Percentiles rank a stretch among this genome's conserved stretches.
Evolutionary conservation across 73 alveolate genomes (phyloP).

Genomic region (Paramecium tetraurelia): DNA sequence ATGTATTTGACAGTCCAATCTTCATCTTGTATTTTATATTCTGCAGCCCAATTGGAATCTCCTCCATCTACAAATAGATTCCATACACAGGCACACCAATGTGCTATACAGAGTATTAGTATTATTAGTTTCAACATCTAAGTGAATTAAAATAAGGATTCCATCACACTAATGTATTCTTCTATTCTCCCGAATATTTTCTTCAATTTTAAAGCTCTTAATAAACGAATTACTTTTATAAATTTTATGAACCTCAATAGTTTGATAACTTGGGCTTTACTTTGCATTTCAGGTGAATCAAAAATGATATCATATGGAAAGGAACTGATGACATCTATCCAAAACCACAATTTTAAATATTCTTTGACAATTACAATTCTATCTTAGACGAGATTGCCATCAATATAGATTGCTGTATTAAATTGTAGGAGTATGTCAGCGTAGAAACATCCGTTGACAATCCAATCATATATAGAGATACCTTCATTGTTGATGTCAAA

Average conservation of each 20-base stretch:
- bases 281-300: background rate
- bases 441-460: background rate
- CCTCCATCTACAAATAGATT: background rate
- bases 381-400: background rate
- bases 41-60: background rate
- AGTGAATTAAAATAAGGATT: background rate
- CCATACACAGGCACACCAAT: slow-evolving; percentile 39
- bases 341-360: slow-evolving; percentile 63
- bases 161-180: slow-evolving; percentile 1
- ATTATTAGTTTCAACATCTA: background rate
- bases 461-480: background rate
- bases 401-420: slow-evolving; percentile 49
- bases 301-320: slow-evolving; percentile 49
- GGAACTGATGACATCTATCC: slow-evolving; percentile 50
- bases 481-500: background rate
- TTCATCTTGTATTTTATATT: background rate
- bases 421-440: background rate
- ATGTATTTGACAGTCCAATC: background rate
- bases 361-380: slow-evolving; percentile 12
- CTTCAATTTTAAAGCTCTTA: slow-evolving; percentile 30
- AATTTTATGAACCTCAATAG: background rate
- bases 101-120: background rate
- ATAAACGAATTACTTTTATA: background rate
- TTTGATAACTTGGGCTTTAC: background rate
- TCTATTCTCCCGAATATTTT: background rate